Base-by-base conservation (phyloP, 2,329 filamentous ascomycete genomes). In the Hypoxylon sp. region DNA sequence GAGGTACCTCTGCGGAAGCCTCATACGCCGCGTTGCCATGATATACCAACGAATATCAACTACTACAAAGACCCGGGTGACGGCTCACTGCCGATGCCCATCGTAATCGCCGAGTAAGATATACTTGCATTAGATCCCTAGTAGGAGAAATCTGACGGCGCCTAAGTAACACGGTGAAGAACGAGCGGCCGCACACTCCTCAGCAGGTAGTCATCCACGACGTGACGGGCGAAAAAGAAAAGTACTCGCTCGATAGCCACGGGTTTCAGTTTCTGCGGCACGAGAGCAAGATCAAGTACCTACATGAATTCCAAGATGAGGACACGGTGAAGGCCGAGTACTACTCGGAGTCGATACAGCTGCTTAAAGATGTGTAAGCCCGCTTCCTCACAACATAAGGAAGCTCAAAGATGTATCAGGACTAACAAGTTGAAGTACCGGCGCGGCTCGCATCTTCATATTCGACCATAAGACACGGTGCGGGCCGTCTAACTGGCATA, bases 381-480 rank as follows among this genome's bases (percentile, higher is more conserved):
- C 3, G 9, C 14, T 34, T 29, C 12, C 23, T 14, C 11, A 27
- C 12, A 5, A 11, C 27, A 34, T 21, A 27, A 8, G 12, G 8
- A 3, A 9, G 2, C 39, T 23, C 2, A 25, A 32, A 1, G 19
- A 9, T 2, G 23, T 23, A 12, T 11, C 8, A 14, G 5, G 39
- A 0, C 73, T 89, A 4, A 80, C 84, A 8, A 80, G 85, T 46
- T 78, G 90, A 1, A 87, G 86, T 1, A 90, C 88, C 23, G 85
- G 87, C 2, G 84, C 89, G n/a, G 65, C 72, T 11, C 82, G 84
- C n/a, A 81, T 93, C 7, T 79, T 90, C 57, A 78, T 93, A 61
- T 93, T 93, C 79, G 90, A 93, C 78, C 89, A 93, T 78, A 93
- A 90, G 9, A 88, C 92, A 70, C 87, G 91, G 34, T 76, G 77